Base-by-base conservation (phyloP, 1,139 yeast species). In the Magnusiomyces clavatus region DNA sequence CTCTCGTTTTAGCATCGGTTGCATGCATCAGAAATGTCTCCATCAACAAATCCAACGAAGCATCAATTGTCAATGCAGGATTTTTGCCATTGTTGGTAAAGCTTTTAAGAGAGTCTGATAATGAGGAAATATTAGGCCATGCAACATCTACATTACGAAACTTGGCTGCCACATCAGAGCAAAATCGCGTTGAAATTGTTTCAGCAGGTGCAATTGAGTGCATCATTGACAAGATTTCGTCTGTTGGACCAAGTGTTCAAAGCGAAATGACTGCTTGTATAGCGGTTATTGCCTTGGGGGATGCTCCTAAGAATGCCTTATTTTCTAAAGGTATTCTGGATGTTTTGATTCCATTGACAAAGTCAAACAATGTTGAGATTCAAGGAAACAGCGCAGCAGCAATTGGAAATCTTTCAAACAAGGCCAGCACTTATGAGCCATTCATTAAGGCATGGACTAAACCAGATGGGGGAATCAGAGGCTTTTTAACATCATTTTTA, bases 351-450 rank as follows among this genome's bases (percentile, higher is more conserved):
- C 97, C 97, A 24, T 77, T 94, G 66, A 92, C 98, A 2, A 82
- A 81, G 61, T 85, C 95, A 48, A 80, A 80, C 56, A 89, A 90
- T 65, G 87, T 92, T 56, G 98, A 92, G 70, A 97, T 92, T 16
- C 94, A 96, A 69, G 99, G 99, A 52, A 92, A 94, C 68, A 86
- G 96, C 3, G 98, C 97, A 19, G 98, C 98, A 35, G 98, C 99
- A 1, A 77, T 92, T 60, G 99, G 98, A 19, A 92, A 92, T 66
- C 74, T 92, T 61, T 89, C 97, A 60, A 88, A 97, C 10, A 81
- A 96, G 69, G 89, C 92, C 39, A 80, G 79, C 61, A 88, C 85
- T 59, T 92, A 90, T 68, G 79, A 81, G 57, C 84, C 85, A 58
- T 87, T 94, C 57, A 77, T 89, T 55, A 77, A 80, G 57, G 79